A percentile compares a stretch with the other conserved stretches of the same genome.
Evolutionary conservation across 148 eudicot species (phyloP).

Genomic region (Diospyros lotus): DNA sequence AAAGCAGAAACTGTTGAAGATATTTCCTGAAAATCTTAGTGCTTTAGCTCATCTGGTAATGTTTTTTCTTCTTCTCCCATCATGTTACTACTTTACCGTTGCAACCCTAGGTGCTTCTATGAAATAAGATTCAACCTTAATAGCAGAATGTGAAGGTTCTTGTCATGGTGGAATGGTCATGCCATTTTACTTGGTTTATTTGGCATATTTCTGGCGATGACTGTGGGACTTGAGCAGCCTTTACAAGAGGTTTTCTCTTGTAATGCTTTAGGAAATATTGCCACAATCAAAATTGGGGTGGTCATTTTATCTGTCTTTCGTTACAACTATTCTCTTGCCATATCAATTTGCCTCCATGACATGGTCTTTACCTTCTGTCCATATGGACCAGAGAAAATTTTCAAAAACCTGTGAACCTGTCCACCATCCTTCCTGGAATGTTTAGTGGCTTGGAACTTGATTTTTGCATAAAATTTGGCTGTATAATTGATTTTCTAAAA

Average conservation of each 20-base stretch:
- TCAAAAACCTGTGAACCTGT: not conserved
- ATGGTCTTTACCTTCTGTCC: not conserved
- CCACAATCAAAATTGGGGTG: not conserved
- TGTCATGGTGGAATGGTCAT: not conserved
- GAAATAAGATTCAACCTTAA: not conserved
- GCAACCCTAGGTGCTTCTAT: not conserved
- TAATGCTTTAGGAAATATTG: not conserved
- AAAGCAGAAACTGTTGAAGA: slow-evolving; percentile 72
- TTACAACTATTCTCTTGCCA: not conserved
- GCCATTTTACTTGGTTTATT: not conserved
- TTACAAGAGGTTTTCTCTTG: not conserved
- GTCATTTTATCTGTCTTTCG: too few species aligned
- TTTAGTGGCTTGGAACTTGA: not conserved
- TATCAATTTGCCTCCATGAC: not conserved
- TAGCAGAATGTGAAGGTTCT: not conserved
- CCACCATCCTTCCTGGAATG: not conserved
- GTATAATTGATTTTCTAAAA: not conserved
- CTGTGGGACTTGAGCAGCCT: not conserved
- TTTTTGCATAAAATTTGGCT: not conserved
- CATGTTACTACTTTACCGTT: slow-evolving; percentile 7
- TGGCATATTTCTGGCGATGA: not conserved
- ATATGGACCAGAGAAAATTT: not conserved
- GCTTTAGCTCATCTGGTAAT: slow-evolving; percentile 93
- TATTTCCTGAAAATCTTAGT: slow-evolving; percentile 79
- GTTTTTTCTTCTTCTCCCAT: slow-evolving; percentile 12